Evolutionary conservation across 2,329 filamentous ascomycete species (phyloP).

Genomic region (Cytospora paraplurivora): DNA sequence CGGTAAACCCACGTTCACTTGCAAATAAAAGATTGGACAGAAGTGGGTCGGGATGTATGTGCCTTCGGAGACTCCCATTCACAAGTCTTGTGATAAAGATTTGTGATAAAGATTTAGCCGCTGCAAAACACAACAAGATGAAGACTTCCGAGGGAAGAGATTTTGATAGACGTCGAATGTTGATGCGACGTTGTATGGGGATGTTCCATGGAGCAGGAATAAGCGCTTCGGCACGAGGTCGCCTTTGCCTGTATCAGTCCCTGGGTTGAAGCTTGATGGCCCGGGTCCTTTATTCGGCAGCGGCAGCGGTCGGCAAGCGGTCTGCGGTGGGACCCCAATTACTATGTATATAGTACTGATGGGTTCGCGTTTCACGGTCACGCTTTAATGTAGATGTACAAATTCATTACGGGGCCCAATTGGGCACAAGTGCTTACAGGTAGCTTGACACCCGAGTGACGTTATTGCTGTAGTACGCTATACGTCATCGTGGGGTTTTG

Average conservation of each 20-base stretch:
- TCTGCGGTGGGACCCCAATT: background rate
- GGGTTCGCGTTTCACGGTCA: background rate
- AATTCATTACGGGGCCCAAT: background rate
- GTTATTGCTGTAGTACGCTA: background rate
- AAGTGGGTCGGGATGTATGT: constrained; percentile 9
- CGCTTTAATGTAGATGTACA: background rate
- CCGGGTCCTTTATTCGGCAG: background rate
- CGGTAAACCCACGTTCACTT: constrained; percentile 21
- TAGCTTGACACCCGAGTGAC: background rate
- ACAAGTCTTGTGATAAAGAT: constrained; percentile 4
- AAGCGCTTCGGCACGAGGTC: constrained; percentile 9
- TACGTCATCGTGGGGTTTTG: background rate
- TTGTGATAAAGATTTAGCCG: constrained; percentile 4
- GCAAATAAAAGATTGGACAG: constrained; percentile 20
- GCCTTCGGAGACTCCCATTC: constrained; percentile 8
- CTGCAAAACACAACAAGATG: constrained; percentile 7
- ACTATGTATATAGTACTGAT: background rate
- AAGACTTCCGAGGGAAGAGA: constrained; percentile 3
- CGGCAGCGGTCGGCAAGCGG: background rate
- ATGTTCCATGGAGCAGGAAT: constrained; percentile 11
- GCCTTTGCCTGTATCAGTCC: background rate
- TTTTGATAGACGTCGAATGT: background rate
- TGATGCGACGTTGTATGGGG: background rate
- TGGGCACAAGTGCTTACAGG: background rate
- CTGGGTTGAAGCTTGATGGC: background rate